phyloP scores from a whole-genome alignment of 257 asterid species.

The Solanum pinnatisectum region DNA sequence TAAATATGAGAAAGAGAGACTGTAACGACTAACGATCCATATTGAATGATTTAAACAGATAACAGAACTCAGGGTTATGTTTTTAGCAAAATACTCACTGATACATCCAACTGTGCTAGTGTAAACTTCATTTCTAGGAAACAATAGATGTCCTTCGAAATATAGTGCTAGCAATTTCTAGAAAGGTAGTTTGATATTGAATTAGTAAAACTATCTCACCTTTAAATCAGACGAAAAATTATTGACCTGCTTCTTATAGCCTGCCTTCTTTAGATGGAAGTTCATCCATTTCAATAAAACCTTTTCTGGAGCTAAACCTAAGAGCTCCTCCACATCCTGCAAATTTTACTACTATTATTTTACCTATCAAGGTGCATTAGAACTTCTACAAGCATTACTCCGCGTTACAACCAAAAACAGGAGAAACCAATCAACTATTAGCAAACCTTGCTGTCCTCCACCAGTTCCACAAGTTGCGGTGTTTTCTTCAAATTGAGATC shows the following conservation, averaged over 20 bases:
- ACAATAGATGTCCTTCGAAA: neutral
- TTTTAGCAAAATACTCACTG: neutral
- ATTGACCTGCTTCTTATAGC: slow-evolving; percentile 58
- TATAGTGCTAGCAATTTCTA: neutral
- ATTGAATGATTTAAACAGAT: neutral
- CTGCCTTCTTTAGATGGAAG: slow-evolving; percentile 81
- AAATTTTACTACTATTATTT: neutral
- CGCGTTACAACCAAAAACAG: neutral
- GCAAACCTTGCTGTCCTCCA: slow-evolving; percentile 78
- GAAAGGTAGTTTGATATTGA: neutral
- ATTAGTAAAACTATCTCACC: slow-evolving; percentile 25
- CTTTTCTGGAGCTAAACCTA: slow-evolving; percentile 70
- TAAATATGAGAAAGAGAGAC: neutral
- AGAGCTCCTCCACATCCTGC: slow-evolving; percentile 90
- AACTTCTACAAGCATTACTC: neutral
- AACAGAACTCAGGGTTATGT: neutral
- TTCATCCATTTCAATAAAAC: slow-evolving; percentile 91
- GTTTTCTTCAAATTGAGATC: slow-evolving; percentile 88
- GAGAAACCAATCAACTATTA: slow-evolving; percentile 7
- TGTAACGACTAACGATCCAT: neutral
- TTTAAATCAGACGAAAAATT: slow-evolving; percentile 90
- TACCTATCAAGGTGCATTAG: neutral
- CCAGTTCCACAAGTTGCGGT: slow-evolving; percentile 85
- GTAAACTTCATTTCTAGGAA: neutral
- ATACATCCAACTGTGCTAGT: neutral